phyloP scores from a whole-genome alignment of 177 flowering plant genomes.

The Telopea speciosissima region DNA sequence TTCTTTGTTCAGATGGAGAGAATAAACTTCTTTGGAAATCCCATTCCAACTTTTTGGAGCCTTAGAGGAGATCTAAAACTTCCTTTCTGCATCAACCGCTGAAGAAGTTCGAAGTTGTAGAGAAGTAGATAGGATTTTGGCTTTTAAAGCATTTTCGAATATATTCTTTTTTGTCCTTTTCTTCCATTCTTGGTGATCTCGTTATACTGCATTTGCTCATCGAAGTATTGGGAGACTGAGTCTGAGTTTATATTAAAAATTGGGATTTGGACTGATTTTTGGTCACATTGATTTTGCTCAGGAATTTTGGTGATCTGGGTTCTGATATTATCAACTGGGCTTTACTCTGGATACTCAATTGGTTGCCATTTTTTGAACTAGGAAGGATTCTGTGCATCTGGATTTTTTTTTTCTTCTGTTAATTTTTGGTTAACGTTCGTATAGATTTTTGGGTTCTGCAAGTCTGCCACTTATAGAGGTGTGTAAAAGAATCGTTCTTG shows the following conservation, averaged over 20 bases:
- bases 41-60: background rate
- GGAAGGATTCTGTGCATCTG: background rate
- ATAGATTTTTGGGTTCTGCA: conserved; percentile 1
- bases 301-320: background rate
- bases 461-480: too few relatives aligned
- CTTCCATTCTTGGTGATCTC: conserved; percentile 5
- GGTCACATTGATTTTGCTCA: background rate
- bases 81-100: background rate
- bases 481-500: background rate
- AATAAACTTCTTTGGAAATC: background rate
- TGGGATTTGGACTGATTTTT: background rate
- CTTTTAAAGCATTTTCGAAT: conserved; percentile 3
- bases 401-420: background rate
- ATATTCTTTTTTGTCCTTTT: background rate
- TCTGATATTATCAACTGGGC: too few relatives aligned
- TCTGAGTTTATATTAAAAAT: background rate
- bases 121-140: background rate
- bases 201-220: conserved; percentile 17
- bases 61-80: background rate
- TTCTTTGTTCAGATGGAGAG: too few relatives aligned
- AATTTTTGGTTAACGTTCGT: background rate
- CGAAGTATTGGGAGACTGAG: background rate
- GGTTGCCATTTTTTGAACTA: too few relatives aligned
- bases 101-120: background rate
- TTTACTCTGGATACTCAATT: too few relatives aligned